Conservation (phyloP, 23 red algal genomes). For the Pyropia yezoensis region DNA sequence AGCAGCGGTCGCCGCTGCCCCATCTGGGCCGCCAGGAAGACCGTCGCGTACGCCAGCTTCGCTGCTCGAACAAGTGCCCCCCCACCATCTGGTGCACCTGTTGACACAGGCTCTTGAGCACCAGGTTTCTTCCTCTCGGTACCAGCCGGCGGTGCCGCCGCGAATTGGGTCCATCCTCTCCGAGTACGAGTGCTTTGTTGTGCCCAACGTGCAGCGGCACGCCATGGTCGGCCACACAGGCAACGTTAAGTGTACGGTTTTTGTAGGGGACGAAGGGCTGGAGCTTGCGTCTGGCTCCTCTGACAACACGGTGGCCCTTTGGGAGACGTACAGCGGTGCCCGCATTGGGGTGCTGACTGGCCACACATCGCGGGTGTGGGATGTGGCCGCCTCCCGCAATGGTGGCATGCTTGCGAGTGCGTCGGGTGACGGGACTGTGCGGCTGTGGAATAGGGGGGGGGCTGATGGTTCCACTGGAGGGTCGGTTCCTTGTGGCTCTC, state of each 20-base stretch:
- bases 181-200: constrained; percentile 81
- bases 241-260: constrained; percentile 81
- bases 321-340: constrained; percentile 43
- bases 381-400: constrained; percentile 56
- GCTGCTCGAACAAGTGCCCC: constrained; percentile 46
- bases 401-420: constrained; percentile 65
- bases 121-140: constrained; percentile 68
- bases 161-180: constrained; percentile 80
- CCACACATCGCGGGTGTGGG: constrained; percentile 89
- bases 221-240: constrained; percentile 58
- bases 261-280: constrained; percentile 75
- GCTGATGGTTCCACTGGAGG: background rate
- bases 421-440: constrained; percentile 71
- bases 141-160: constrained; percentile 60
- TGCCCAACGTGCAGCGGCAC: constrained; percentile 67
- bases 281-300: constrained; percentile 72
- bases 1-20: too few relatives aligned
- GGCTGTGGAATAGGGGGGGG: constrained; percentile 56
- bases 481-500: background rate
- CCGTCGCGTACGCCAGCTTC: constrained; percentile 3
- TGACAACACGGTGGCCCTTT: constrained; percentile 74
- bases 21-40: too few relatives aligned
- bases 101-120: constrained; percentile 84
- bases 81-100: constrained; percentile 56
- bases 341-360: constrained; percentile 35